A percentile compares a stretch with the other conserved stretches of the same genome.
phyloP scores from a whole-genome alignment of 495 filamentous ascomycete species.

The Penicillium canariense region DNA sequence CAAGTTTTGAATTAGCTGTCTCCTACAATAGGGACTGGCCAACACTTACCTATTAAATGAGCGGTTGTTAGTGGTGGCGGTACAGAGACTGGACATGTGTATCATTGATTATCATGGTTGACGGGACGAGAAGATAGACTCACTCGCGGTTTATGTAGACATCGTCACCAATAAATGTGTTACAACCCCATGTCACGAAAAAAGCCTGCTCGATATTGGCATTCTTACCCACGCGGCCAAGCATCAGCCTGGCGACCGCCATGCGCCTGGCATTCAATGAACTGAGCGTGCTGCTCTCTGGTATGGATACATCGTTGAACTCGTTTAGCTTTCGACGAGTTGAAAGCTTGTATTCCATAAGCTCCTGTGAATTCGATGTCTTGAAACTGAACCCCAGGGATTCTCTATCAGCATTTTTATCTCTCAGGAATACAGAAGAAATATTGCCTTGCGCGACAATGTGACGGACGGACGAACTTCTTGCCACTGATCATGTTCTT shows the following conservation, averaged over 20 bases:
- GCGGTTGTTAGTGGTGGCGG: background rate
- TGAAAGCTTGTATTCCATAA: conserved; percentile 1
- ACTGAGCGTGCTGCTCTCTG: background rate
- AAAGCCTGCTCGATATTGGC: conserved; percentile 1
- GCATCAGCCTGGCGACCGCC: background rate
- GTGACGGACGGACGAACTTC: background rate
- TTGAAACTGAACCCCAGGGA: conserved; percentile 1
- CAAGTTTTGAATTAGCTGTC: background rate
- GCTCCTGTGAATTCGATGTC: conserved; percentile 6
- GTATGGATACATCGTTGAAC: background rate
- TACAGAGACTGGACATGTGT: background rate
- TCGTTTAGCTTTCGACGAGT: background rate
- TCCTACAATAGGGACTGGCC: background rate
- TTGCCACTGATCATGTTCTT: conserved; percentile 1
- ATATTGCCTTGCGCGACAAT: background rate
- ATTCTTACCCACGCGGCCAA: background rate
- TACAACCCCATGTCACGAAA: conserved; percentile 5
- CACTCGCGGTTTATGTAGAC: conserved; percentile 8
- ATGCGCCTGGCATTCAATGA: background rate
- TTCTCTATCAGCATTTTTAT: background rate
- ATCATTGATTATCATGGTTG: background rate
- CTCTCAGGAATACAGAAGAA: background rate
- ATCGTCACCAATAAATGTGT: background rate
- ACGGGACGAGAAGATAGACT: background rate
- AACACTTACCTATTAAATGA: background rate